These are phyloP conservation scores for Striga hermonthica DNA, from an alignment of 305 asterid species.

Conservation along the genomic window DNA sequence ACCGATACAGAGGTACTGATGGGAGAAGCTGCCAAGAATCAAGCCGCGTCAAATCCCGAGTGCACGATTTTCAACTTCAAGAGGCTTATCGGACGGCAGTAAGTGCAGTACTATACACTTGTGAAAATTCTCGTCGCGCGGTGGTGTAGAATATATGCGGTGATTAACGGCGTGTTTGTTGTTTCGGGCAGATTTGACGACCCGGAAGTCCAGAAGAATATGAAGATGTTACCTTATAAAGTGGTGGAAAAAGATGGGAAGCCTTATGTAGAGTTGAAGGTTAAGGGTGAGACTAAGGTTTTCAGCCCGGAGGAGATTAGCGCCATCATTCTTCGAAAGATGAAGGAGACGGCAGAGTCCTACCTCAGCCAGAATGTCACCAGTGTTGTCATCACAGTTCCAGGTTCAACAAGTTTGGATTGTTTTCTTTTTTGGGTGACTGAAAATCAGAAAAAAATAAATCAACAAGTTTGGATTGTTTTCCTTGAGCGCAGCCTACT, in stretches of 20 bases:
- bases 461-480: no score
- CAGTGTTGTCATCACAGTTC: not conserved
- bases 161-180: not conserved
- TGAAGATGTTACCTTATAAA: not conserved
- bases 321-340: not conserved
- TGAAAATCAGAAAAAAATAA: no score
- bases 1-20: slow-evolving; percentile 30
- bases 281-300: not conserved
- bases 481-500: slow-evolving; percentile 33
- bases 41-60: slow-evolving; percentile 29
- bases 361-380: not conserved
- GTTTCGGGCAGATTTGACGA: not conserved
- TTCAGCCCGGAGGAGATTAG: not conserved
- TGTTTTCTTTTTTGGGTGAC: not conserved
- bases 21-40: slow-evolving; percentile 37
- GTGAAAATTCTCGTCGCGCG: no score
- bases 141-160: no score
- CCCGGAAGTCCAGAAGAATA: not conserved
- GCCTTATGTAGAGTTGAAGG: not conserved
- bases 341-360: not conserved
- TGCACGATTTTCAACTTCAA: slow-evolving; percentile 34
- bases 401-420: not conserved
- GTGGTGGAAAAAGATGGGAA: not conserved
- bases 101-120: no score
- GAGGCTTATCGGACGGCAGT: slow-evolving; percentile 35